These are phyloP conservation scores for Dactylellina cionopaga DNA, from an alignment of 2,329 filamentous ascomycete genomes.

Conservation along the genomic window DNA sequence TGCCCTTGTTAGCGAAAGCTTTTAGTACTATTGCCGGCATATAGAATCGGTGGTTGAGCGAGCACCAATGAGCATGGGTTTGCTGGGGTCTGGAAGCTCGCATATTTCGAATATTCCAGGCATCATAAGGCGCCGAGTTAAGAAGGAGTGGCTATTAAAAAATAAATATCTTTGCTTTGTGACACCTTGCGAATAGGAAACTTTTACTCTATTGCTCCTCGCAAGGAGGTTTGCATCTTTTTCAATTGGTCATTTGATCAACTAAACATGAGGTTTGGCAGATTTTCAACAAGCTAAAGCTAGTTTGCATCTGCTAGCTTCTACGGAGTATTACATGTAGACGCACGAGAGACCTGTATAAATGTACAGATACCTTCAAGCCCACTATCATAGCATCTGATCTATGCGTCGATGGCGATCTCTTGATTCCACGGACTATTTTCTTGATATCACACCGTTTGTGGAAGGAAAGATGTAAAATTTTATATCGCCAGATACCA, in stretches of 20 bases:
- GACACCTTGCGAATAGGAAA: not conserved
- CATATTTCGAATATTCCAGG: conserved; percentile 21
- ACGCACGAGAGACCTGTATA: too few species aligned
- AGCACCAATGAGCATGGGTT: conserved; percentile 1
- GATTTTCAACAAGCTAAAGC: too few species aligned
- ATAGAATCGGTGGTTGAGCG: not conserved
- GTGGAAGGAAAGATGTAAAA: conserved; percentile 6
- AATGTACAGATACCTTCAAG: conserved; percentile 2
- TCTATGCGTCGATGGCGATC: not conserved
- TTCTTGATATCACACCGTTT: conserved; percentile 4
- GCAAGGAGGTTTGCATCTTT: not conserved
- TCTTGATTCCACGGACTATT: not conserved
- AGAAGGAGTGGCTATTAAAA: conserved; percentile 4
- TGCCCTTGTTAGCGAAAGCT: conserved; percentile 11
- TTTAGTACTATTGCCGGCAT: not conserved
- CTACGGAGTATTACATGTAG: too few species aligned
- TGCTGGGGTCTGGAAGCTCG: not conserved
- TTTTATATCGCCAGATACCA: conserved; percentile 30
- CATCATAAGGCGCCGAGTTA: conserved; percentile 29
- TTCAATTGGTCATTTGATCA: not conserved
- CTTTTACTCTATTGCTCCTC: too few species aligned
- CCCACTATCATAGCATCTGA: too few species aligned
- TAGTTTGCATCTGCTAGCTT: not conserved
- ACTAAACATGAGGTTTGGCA: too few species aligned
- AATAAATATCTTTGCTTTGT: too few species aligned